A percentile compares a stretch with the other conserved stretches of the same genome.
Evolutionary conservation across 73 alveolate species (phyloP).

Genomic region (Tetrahymena elliotti): DNA sequence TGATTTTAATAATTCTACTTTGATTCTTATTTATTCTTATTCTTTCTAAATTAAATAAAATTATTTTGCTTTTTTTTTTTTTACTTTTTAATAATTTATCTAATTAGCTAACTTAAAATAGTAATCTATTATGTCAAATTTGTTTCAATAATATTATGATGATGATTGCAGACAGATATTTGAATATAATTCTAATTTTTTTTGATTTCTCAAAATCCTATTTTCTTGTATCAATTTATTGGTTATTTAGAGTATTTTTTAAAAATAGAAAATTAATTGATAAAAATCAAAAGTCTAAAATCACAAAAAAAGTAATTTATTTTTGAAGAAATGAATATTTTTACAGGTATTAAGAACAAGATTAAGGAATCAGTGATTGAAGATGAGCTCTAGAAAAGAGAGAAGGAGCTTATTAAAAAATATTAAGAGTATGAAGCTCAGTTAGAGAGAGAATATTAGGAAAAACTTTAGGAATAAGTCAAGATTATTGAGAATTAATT

Average conservation of each 20-base stretch:
- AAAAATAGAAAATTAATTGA: too few relatives aligned
- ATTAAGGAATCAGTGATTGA: background rate
- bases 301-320: too few relatives aligned
- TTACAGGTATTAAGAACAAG: background rate
- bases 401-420: background rate
- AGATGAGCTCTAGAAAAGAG: background rate
- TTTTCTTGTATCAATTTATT: too few relatives aligned
- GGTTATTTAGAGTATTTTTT: too few relatives aligned
- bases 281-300: background rate
- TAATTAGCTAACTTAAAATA: too few relatives aligned
- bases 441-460: background rate
- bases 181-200: too few relatives aligned
- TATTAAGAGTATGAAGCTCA: background rate
- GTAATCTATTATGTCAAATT: too few relatives aligned
- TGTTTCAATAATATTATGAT: too few relatives aligned
- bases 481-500: background rate
- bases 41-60: background rate
- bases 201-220: too few relatives aligned
- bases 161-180: too few relatives aligned
- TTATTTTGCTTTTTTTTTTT: background rate
- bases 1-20: background rate
- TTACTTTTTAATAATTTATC: too few relatives aligned
- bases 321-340: background rate
- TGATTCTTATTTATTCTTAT: background rate
- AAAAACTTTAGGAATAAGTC: background rate